Base-by-base conservation (phyloP, 257 asterid genomes). In the Nicotiana tomentosiformis region DNA sequence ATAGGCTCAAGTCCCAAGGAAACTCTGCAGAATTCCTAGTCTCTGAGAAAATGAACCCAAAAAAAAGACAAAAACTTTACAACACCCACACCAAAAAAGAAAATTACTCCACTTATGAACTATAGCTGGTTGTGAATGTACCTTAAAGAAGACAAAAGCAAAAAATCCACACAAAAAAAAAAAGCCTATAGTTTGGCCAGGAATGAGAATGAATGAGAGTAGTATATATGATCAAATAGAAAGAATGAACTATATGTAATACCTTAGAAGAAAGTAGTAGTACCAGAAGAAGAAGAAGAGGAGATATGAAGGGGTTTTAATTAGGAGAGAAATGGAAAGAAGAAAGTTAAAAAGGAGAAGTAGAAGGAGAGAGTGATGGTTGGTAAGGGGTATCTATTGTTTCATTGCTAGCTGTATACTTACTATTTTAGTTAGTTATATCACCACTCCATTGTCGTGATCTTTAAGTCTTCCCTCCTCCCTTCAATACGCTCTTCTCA, bases 391-490 rank as follows among this genome's bases (percentile, higher is more conserved):
- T 43, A 43, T 43, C 80, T 91, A 86, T 86, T 60, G 91, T 82
- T 84, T 90, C 93, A 93, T 84, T 93, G 98, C 97, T 84, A 95
- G 98, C 97, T 95, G 98, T 88, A 91, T 53, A 43, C 3, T 32
- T 23, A 23, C 26, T 29, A 29, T 39, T 39, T 35, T 5, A 35
- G 7, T 43, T 43, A 43, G 1, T 43, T 43, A 43, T 43, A 43
- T 43, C 51, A 43, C 51, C 51, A 8, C 51, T 9, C 51, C 51
- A 43, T 43, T 43, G 12, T 43, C 51, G 51, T 43, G 4, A 43
- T 43, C 51, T 43, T 43, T 43, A 43, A 43, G 51, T 43, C 51
- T 43, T 43, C 51, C 51, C 11, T 43, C 10, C 51, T 43, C 51
- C 51, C 51, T 43, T 43, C 51, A 8, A 43, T 43, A 43, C 12